Evolutionary conservation across 371 early-diverging fungal species (phyloP).

Genomic region (Parasitella parasitica): DNA sequence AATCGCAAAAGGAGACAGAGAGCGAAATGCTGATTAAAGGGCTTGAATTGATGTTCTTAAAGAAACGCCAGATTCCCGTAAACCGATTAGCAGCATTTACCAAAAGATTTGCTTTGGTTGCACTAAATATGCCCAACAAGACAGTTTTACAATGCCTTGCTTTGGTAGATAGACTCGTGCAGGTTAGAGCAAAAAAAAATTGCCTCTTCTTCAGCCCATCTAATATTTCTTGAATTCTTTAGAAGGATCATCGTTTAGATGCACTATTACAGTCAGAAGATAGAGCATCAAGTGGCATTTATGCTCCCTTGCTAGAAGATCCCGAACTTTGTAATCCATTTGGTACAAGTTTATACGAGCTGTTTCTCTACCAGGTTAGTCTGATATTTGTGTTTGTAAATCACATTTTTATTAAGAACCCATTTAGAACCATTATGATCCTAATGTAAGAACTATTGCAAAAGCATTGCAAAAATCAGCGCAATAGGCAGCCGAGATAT

Average conservation of each 20-base stretch:
- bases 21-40: conserved; percentile 77
- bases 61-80: conserved; percentile 74
- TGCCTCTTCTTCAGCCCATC: too few relatives aligned
- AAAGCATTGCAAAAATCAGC: conserved; percentile 31
- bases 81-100: conserved; percentile 72
- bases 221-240: conserved; percentile 11
- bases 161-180: conserved; percentile 35
- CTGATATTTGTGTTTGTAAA: neutral
- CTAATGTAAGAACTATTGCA: conserved; percentile 66
- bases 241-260: conserved; percentile 75
- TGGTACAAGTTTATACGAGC: conserved; percentile 85
- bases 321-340: conserved; percentile 94
- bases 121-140: conserved; percentile 53
- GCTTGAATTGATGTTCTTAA: conserved; percentile 80
- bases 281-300: conserved; percentile 75
- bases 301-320: conserved; percentile 80
- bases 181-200: conserved; percentile 17
- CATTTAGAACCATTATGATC: conserved; percentile 79
- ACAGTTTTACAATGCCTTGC: conserved; percentile 36
- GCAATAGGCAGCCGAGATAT: neutral
- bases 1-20: conserved; percentile 57
- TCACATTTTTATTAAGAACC: neutral
- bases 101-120: conserved; percentile 60
- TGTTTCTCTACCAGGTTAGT: conserved; percentile 71
- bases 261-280: conserved; percentile 83